Base-by-base conservation (phyloP, 805 yeast genomes). In the Hanseniaspora singularis region DNA sequence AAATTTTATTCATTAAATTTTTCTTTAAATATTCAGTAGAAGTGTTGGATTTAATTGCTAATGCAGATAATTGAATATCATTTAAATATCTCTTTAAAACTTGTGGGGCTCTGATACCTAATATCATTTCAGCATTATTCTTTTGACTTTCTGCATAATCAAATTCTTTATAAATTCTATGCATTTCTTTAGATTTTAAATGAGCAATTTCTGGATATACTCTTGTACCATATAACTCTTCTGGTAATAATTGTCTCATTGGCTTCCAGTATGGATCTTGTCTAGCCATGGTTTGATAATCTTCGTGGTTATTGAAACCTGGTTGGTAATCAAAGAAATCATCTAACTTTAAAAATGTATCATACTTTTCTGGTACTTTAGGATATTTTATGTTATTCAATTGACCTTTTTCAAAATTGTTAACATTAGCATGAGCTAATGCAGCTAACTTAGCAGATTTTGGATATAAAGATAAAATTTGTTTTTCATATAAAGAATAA, bases 361-460 rank as follows among this genome's bases (percentile, higher is more conserved):
- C 86, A 33, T 72, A 62, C 54, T 76, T 44, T 23, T 44, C 48
- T 22, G 48, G 48, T 6, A 44, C 48, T 20, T 37, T 44, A n/a
- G 48, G 41, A 8, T 30, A 24, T 16, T 15, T 26, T 7, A 31
- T 30, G 3, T 8, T 16, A 6, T 39, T 28, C 23, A 36, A 20
- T 12, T 31, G 27, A 14, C 41, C 41, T 24, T 44, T 44, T n/a
- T 36, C 30, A 15, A 44, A 31, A n/a, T 44, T 33, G 10, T 33
- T 32, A 19, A 32, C 33, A 20, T 44, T 37, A 9, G 20, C 27
- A n/a, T 44, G 48, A 7, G 48, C 48, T 16, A 44, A 16, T 12
- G 48, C 48, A 12, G 96, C 84, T 38, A 81, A 71, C 54, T 81
- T 69, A 53, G 92, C 85, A 45, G 94, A 76, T 58, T 85, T 83